Evolutionary conservation across 805 yeast genomes (phyloP), one percentile per base, ranked within the genome.

Genomic region (Zygosaccharomyces lentus): DNA sequence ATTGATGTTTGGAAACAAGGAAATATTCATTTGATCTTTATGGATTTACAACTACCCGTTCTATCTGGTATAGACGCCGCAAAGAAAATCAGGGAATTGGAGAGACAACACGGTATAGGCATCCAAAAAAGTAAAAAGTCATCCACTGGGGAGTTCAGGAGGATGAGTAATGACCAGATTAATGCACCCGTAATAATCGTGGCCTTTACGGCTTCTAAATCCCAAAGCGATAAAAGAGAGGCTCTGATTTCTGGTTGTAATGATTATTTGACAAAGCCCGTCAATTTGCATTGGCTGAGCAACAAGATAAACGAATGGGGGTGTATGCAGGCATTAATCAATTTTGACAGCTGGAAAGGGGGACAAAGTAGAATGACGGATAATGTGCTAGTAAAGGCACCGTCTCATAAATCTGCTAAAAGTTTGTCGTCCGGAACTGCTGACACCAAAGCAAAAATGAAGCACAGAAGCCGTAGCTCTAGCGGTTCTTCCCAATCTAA

Each of bases 291-390:
- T 40, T 93, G 99, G 99, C 72, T 93, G 38, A 87, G 89, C 58
- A 87, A 87, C 60, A 93, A 93, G 67, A 86, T 93, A 43, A 84
- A 89, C 0, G 97, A 91, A 66, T 93, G 98, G 98, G 98, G 99
- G 0, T 91, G 98, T 66, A 91, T 91, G 98, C 99, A 91, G 68
- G 97, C 97, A 0, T 70, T 91, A 41, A 90, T 91, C 63, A 95
- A 91, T 66, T 91, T 85, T 65, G 96, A 93, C 62, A 91, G 95
- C 31, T 93, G 97, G 95, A 80, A 77, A 54, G 70, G 71, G 31
- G 73, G 73, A 8, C 70, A 69, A 45, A 61, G 66, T 34, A 66
- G 71, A 57, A 67, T 67, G 71, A 67, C 73, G 0, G 69, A 68
- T 37, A 67, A 54, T 34, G 56, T 57, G 9, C 25, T 52, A 23